A percentile compares a stretch with the other conserved stretches of the same genome.
Evolutionary conservation across 305 asterid genomes (phyloP).

Genomic region (Solanum hybrid): DNA sequence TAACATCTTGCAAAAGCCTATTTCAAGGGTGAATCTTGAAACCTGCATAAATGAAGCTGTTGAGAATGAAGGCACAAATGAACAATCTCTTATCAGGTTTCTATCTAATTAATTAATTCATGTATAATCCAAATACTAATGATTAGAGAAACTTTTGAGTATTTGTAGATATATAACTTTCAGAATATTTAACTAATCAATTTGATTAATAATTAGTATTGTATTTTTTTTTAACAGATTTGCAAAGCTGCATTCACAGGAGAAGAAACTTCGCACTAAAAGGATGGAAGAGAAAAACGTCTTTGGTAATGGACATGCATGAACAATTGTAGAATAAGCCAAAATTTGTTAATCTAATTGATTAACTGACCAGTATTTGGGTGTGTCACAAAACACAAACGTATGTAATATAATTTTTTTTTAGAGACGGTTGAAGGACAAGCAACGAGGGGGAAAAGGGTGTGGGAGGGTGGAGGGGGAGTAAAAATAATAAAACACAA

Average conservation of each 20-base stretch:
- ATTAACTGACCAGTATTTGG: no score
- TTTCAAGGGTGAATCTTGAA: conserved; percentile 27
- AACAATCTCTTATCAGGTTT: conserved; percentile 34
- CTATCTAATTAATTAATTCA: not conserved
- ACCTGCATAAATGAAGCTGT: conserved; percentile 27
- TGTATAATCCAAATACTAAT: not conserved
- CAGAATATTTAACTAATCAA: not conserved
- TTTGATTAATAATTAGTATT: not conserved
- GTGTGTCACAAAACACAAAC: not conserved
- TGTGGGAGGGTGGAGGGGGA: not conserved
- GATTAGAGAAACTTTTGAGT: not conserved
- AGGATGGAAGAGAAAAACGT: not conserved
- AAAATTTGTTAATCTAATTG: not conserved
- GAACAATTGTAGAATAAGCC: not conserved
- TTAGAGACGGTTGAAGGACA: not conserved
- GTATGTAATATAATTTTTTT: not conserved
- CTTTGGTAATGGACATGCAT: not conserved
- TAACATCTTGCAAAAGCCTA: conserved; percentile 30
- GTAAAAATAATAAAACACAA: not conserved
- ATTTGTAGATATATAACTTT: not conserved
- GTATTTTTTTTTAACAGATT: not conserved
- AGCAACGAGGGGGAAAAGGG: not conserved
- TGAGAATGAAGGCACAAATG: conserved; percentile 31
- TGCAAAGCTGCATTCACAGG: conserved; percentile 36
- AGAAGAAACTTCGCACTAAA: conserved; percentile 17